Base-by-base conservation (phyloP, 2,329 filamentous ascomycete species). In the Trichophyton rubrum region DNA sequence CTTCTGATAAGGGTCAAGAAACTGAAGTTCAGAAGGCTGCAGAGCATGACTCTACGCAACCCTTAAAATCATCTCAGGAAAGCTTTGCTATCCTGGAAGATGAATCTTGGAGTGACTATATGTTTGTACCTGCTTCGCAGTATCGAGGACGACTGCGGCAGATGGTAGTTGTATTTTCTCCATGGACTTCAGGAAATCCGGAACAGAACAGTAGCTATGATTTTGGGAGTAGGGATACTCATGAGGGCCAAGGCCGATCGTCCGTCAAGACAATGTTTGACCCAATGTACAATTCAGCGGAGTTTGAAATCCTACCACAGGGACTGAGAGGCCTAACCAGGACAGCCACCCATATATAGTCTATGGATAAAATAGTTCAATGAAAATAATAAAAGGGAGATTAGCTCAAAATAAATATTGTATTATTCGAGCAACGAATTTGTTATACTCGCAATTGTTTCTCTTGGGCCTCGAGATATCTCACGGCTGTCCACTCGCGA, bases 131-230 rank as follows among this genome's bases (percentile, higher is more conserved):
- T 47, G 45, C 35, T 17, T 27, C 60, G 5, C 15, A 40, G 22
- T 41, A 57, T 27, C 8, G 35, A 57, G 55, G 55, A 41, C 55
- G 55, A 11, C n/a, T n/a, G 17, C 58, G 58, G 11, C 33, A 84
- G 78, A 85, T 95, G 79, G 95, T 91, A 72, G 82, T 97, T 7
- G 92, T 95, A 0, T 97, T 96, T 76, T 87, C 90, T 56, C 82
- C 88, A 1, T 93, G 95, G 81, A 82, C 82, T 3, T 74, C 76
- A 1, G 80, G 79, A 1, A 57, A 60, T 4, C 61, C 55, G 33
- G 4, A 27, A 17, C 11, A 60, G 22, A 45, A 27, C 24, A 35
- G 40, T 8, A n/a, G n/a, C 3, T 33, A 40, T 20, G 49, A 6
- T 24, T 20, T 53, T 17, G 49, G 15, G 22, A 17, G 45, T 38